A percentile compares a stretch with the other conserved stretches of the same genome.
These are phyloP conservation scores for Areca catechu DNA, from an alignment of 176 grass and related monocot genomes.

Conservation along the genomic window DNA sequence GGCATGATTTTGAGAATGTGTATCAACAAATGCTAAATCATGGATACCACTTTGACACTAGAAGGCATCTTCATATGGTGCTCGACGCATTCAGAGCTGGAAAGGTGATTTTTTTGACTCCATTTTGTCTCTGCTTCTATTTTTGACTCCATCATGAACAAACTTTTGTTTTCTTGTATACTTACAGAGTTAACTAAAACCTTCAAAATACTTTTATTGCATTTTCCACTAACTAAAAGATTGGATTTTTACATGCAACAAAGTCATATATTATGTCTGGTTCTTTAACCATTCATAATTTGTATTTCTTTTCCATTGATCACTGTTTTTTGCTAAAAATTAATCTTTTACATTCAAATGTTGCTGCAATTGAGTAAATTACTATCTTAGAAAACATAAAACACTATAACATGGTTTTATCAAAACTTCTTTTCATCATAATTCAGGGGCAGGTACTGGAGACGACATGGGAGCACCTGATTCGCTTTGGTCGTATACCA, in stretches of 20 bases:
- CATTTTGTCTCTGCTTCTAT: conserved; percentile 14
- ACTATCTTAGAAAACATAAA: too few relatives aligned
- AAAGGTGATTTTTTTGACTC: conserved; percentile 45
- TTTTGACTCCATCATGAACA: neutral
- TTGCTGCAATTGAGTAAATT: too few relatives aligned
- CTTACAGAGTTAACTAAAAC: too few relatives aligned
- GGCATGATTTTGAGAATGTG: conserved; percentile 74
- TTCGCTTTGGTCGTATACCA: conserved; percentile 36
- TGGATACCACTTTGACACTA: conserved; percentile 54
- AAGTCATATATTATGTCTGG: too few relatives aligned
- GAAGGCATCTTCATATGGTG: conserved; percentile 60
- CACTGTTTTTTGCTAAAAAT: too few relatives aligned
- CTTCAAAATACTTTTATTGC: too few relatives aligned
- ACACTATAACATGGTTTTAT: conserved; percentile 8
- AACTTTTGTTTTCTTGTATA: too few relatives aligned
- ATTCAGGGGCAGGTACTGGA: conserved; percentile 59
- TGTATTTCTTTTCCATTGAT: too few relatives aligned
- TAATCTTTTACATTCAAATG: too few relatives aligned
- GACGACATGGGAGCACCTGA: conserved; percentile 54
- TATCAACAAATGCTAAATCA: conserved; percentile 59
- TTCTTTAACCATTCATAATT: too few relatives aligned
- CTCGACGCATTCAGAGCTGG: conserved; percentile 68
- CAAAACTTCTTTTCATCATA: conserved; percentile 5
- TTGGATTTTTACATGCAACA: too few relatives aligned
- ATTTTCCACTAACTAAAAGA: too few relatives aligned